Evolutionary conservation across 257 asterid genomes (phyloP), one percentile per base, ranked within the genome.

Genomic region (Marsdenia floribunda): DNA sequence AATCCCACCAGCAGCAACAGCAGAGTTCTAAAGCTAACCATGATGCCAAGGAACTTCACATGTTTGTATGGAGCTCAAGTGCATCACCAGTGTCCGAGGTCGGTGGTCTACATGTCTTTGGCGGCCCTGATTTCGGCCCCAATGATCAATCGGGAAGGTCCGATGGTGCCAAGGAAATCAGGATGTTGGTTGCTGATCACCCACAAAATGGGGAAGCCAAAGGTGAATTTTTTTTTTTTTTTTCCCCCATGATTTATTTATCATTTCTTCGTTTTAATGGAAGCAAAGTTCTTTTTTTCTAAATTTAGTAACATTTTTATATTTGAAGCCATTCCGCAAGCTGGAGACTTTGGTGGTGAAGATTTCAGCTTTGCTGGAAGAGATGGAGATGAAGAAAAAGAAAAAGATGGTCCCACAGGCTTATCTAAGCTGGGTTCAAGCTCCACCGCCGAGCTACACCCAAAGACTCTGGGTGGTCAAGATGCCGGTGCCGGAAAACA

Each of bases 51-150:
- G 99, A 95, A 80, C 92, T 95, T 26, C 99, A 95, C 82, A 95
- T 95, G 99, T 95, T 95, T 53, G 99, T 95, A 14, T 95, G 98
- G 99, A 94, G 99, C 79, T 90, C 97, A 0, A 94, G 97, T 70
- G 96, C 97, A 19, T 92, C 98, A 3, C 99, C 99, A 26, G 97
- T 90, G 74, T 92, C 98, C 1, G 99, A 95, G 80, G 84, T 81
- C 6, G 86, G 85, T 19, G 88, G 90, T 59, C 72, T 83, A 59
- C 88, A 86, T 55, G 88, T 82, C 68, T 82, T 82, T 46, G 81
- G 85, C 4, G 86, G 87, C 61, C 80, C 84, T 40, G 95, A 89
- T 58, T 82, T 85, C 65, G 81, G 83, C 26, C 85, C 87, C 13
- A 75, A 88, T 3, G 96, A 88, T 71, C 95, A 89, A 75, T 88